Conservation (phyloP, 2,329 filamentous ascomycete genomes). For the Zasmidium cellare region DNA sequence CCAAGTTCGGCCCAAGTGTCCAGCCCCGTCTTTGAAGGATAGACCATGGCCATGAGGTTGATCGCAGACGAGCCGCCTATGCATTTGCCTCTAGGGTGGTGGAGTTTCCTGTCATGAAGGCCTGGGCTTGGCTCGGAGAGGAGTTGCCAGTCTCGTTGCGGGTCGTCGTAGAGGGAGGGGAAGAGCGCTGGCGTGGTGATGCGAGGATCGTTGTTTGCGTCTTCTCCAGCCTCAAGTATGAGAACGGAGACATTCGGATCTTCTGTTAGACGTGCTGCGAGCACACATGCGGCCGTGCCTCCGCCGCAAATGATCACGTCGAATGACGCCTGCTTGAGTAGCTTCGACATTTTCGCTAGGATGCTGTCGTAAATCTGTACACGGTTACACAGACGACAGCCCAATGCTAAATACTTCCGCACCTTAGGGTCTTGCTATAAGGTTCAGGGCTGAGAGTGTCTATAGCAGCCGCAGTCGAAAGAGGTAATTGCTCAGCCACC, state of each 20-base stretch:
- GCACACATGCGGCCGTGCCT: conserved; percentile 27
- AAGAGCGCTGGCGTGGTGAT: conserved; percentile 27
- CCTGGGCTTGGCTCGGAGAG: conserved; percentile 14
- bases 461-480: too few species aligned
- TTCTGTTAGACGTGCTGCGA: conserved; percentile 24
- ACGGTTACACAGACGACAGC: too few species aligned
- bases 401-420: too few species aligned
- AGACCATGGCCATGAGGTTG: conserved; percentile 35
- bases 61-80: conserved; percentile 43
- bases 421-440: too few species aligned
- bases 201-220: conserved; percentile 20
- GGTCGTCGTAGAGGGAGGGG: conserved; percentile 15
- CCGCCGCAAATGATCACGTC: conserved; percentile 29
- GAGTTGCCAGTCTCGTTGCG: conserved; percentile 27
- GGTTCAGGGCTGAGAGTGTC: too few species aligned
- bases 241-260: conserved; percentile 19
- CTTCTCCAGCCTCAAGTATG: conserved; percentile 28
- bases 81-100: conserved; percentile 35
- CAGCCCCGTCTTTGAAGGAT: conserved; percentile 27
- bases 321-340: conserved; percentile 1
- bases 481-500: too few species aligned
- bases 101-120: conserved; percentile 19
- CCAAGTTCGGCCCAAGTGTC: conserved; percentile 35
- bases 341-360: neutral
- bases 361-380: neutral